Base-by-base conservation (phyloP, 805 yeast species). In the Zygotorulaspora chibaensis region DNA sequence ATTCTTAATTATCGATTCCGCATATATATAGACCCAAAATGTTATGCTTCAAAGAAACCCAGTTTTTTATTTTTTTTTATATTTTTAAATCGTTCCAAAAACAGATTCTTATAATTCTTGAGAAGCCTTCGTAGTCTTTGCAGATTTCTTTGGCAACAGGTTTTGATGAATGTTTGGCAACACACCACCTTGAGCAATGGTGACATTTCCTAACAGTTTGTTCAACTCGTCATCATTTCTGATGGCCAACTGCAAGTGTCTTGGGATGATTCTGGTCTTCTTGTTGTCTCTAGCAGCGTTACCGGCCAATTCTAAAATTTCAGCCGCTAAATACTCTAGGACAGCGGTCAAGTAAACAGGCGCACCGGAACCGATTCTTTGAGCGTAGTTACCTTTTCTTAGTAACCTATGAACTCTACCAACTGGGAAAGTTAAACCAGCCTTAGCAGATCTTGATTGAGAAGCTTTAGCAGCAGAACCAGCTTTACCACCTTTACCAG, bases 131-230 rank as follows among this genome's bases (percentile, higher is more conserved):
- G 75, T 72, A 51, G 75, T 67, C 67, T 79, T 79, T 43, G 76
- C 73, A 53, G 82, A 71, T 76, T 83, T 83, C 77, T 84, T 79
- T 71, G 91, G 90, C 66, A 90, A 82, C 72, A 90, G 83, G 77
- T 84, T 83, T 75, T 83, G 88, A 77, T 87, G 96, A 69, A 89
- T 87, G 83, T 88, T 87, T 77, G 97, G 97, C 73, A 90, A 81
- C 63, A 91, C 97, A 87, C 97, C 97, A 84, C 97, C 97, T 75
- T 89, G 95, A 59, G 97, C 96, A 65, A 90, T 91, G 56, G 96
- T 90, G 57, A 91, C 99, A 71, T 88, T 88, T 55, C 84, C 82
- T 57, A 91, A 79, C 64, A 90, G 81, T 74, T 87, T 89, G 87
- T 91, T 90, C 73, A 91, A 81, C 76, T 91, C 97, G 76, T 91